These are phyloP conservation scores for Iris pallida DNA, from an alignment of 116 monocot species.

Conservation along the genomic window DNA sequence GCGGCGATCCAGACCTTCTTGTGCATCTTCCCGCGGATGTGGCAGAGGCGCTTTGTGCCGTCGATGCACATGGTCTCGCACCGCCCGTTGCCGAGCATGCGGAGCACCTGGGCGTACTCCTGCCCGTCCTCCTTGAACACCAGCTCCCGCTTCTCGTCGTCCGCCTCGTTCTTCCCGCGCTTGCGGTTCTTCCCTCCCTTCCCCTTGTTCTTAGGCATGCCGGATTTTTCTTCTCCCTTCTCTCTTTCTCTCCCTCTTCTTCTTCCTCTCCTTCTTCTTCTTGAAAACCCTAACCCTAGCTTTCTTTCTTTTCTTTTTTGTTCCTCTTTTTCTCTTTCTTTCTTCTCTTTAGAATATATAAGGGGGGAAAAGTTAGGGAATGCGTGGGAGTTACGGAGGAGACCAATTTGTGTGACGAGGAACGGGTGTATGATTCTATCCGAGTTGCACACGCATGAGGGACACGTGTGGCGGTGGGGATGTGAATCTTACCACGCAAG, in stretches of 20 bases:
- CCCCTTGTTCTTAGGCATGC: conserved; percentile 66
- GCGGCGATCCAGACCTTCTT: conserved; percentile 69
- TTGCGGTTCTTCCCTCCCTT: conserved; percentile 66
- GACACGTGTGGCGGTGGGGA: too few species aligned
- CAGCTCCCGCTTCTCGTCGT: conserved; percentile 59
- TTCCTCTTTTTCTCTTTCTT: too few species aligned
- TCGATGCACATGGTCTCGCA: conserved; percentile 63
- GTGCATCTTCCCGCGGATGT: conserved; percentile 56
- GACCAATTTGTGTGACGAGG: too few species aligned
- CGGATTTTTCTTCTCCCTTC: not conserved
- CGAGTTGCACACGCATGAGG: too few species aligned
- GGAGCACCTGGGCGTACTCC: conserved; percentile 55
- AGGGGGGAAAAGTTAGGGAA: too few species aligned
- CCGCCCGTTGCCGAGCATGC: conserved; percentile 56
- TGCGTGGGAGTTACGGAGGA: too few species aligned
- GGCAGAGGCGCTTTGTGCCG: conserved; percentile 46
- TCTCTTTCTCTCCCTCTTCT: not conserved
- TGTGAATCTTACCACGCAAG: too few species aligned
- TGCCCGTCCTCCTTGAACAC: conserved; percentile 22
- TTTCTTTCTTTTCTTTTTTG: too few species aligned
- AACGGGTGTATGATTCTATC: too few species aligned
- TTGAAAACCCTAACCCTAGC: conserved; percentile 6
- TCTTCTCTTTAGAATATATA: too few species aligned
- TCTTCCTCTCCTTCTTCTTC: not conserved
- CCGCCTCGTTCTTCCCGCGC: conserved; percentile 64